Conservation (phyloP, 495 filamentous ascomycete species). For the Rhypophila decipiens region DNA sequence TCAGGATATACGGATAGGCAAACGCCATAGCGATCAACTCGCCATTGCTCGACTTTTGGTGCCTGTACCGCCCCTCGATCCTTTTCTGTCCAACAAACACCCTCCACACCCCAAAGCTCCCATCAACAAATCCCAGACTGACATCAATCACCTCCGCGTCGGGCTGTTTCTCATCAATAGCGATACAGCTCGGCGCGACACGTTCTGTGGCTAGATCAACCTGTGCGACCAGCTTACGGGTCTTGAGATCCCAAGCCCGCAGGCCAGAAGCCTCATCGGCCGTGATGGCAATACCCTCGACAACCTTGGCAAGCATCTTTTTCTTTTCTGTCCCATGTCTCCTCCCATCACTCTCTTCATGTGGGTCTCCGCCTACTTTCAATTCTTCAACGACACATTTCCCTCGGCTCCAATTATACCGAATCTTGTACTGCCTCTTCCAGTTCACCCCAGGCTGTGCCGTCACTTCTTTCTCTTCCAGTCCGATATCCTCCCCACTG, state of each 20-base stretch:
- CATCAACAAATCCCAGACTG: constrained; percentile 70
- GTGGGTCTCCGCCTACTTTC: constrained; percentile 45
- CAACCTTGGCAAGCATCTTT: constrained; percentile 59
- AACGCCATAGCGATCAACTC: constrained; percentile 71
- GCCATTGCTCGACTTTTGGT: constrained; percentile 52
- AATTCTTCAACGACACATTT: constrained; percentile 76
- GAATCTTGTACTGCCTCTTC: constrained; percentile 85
- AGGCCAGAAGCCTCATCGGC: constrained; percentile 66
- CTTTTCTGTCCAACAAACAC: constrained; percentile 38
- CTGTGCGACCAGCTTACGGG: constrained; percentile 48
- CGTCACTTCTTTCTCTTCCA: neutral
- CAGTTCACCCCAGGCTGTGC: constrained; percentile 45
- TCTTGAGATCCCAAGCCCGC: constrained; percentile 69
- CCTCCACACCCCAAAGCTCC: constrained; percentile 63
- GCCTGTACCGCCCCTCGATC: constrained; percentile 47
- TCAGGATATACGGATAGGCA: constrained; percentile 68
- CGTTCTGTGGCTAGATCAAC: constrained; percentile 22
- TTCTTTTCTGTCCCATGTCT: constrained; percentile 4
- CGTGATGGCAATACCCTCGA: constrained; percentile 70
- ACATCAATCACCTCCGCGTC: constrained; percentile 41
- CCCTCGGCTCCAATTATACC: constrained; percentile 88
- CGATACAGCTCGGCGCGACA: constrained; percentile 57
- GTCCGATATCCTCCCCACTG: constrained; percentile 1
- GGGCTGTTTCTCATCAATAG: constrained; percentile 47
- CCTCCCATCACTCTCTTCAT: constrained; percentile 1